Conservation (phyloP, 140 eudicot species). For the Bidens hawaiensis region DNA sequence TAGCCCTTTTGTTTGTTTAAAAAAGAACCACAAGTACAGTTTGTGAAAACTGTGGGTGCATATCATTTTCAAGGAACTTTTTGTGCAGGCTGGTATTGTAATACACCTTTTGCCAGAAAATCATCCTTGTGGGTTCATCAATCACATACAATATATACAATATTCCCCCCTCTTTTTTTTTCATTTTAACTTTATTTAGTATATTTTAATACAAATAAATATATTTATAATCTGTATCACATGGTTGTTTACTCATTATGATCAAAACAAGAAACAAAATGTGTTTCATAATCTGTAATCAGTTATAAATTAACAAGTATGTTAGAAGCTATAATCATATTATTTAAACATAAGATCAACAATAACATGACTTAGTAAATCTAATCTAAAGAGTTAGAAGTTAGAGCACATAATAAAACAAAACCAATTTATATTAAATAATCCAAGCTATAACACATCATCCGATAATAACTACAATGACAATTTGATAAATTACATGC, state of each 20-base stretch:
- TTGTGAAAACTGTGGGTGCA: slow-evolving; percentile 36
- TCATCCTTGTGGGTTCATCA: slow-evolving; percentile 3
- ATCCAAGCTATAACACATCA: too few relatives aligned
- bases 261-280: not conserved
- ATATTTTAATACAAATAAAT: too few relatives aligned
- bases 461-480: too few relatives aligned
- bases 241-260: not conserved
- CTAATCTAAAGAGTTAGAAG: too few relatives aligned
- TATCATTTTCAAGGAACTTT: slow-evolving; percentile 18
- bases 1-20: not conserved
- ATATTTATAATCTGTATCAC: too few relatives aligned
- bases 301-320: not conserved
- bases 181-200: too few relatives aligned
- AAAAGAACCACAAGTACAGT: slow-evolving; percentile 23
- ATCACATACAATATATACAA: slow-evolving; percentile 9
- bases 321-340: too few relatives aligned
- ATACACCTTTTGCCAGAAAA: slow-evolving; percentile 19
- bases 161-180: not conserved
- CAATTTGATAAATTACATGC: too few relatives aligned
- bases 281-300: too few relatives aligned
- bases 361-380: not conserved
- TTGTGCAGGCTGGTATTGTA: slow-evolving; percentile 24
- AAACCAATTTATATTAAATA: not conserved
- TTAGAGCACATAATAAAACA: not conserved
- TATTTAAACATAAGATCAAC: not conserved